A percentile compares a stretch with the other conserved stretches of the same genome.
Evolutionary conservation across 2,329 filamentous ascomycete genomes (phyloP).

Genomic region (Arthrobotrys sinensis): DNA sequence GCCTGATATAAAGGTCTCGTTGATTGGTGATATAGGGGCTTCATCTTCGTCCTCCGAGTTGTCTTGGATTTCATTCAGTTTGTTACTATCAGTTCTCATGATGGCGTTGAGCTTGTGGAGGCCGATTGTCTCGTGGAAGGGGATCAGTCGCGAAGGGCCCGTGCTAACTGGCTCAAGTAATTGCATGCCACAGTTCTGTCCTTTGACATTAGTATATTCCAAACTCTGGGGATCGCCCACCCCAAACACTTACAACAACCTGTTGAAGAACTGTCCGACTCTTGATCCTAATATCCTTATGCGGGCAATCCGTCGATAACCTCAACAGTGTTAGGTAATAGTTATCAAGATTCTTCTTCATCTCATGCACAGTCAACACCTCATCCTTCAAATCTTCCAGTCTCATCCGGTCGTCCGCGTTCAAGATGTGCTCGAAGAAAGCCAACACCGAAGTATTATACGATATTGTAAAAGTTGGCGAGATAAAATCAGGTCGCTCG

Average conservation of each 20-base stretch:
- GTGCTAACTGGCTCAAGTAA: constrained; percentile 62
- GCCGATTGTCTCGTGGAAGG: constrained; percentile 63
- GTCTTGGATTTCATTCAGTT: constrained; percentile 43
- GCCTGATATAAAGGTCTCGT: constrained; percentile 45
- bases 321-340: constrained; percentile 63
- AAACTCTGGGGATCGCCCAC: neutral
- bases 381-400: constrained; percentile 61
- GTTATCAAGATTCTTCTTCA: constrained; percentile 63
- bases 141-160: constrained; percentile 62
- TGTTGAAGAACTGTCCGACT: constrained; percentile 62
- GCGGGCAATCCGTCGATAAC: constrained; percentile 63
- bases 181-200: constrained; percentile 62
- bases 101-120: constrained; percentile 50
- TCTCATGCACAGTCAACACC: constrained; percentile 63
- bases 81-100: constrained; percentile 53
- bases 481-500: constrained; percentile 46
- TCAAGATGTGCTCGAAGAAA: constrained; percentile 47
- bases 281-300: constrained; percentile 62
- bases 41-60: constrained; percentile 59
- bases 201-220: constrained; percentile 1
- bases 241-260: constrained; percentile 59
- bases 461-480: constrained; percentile 59
- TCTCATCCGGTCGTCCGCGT: constrained; percentile 47
- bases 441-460: constrained; percentile 46
- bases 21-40: constrained; percentile 54